Evolutionary conservation across 331 rosid species (phyloP), one percentile per base, ranked within the genome.

Genomic region (Malus hybrid): DNA sequence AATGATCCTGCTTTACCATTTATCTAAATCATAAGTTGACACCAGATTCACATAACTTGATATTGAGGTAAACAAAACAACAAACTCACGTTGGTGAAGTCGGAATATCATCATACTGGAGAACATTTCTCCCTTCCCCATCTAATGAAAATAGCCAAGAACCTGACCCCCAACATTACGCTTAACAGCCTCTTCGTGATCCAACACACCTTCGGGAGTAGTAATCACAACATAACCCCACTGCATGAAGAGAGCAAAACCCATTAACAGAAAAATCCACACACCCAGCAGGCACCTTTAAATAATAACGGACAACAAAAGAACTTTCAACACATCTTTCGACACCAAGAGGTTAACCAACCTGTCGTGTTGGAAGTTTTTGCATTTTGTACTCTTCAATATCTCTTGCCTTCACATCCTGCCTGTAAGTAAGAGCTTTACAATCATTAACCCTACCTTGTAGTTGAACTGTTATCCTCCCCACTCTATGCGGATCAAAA

Each of bases 181-280:
- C 72, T 31, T 83, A 10, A 81, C 73, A 15, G 94, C 96, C 84
- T 87, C 97, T 81, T 93, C 97, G 60, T 93, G 94, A 85, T 93
- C 97, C 91, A 93, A 81, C 78, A 93, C 81, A 70, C 94, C 96
- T 42, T 94, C 96, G 5, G 99, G 97, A 70, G 99, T 91, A 34
- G 99, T 86, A 73, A 94, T 79, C 84, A 90, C 97, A 73, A 94
- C 90, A 86, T 90, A 90, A 79, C 98, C 98, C 98, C 98, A 94
- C 98, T 90, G 96, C 88, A 87, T 8, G 62, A 34, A 64, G 64
- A 76, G 55, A 73, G 55, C 69, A 70, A 63, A 16, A 73, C 24
- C 16, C 14, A 14, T 55, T 16, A 27, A 16, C n/a, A 20, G 27
- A 27, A 20, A 12, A 9, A 12, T 39, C 3, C 28, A 62, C 6